Evolutionary conservation across 306 rosid genomes (phyloP).

Genomic region (Cajanus cajan): DNA sequence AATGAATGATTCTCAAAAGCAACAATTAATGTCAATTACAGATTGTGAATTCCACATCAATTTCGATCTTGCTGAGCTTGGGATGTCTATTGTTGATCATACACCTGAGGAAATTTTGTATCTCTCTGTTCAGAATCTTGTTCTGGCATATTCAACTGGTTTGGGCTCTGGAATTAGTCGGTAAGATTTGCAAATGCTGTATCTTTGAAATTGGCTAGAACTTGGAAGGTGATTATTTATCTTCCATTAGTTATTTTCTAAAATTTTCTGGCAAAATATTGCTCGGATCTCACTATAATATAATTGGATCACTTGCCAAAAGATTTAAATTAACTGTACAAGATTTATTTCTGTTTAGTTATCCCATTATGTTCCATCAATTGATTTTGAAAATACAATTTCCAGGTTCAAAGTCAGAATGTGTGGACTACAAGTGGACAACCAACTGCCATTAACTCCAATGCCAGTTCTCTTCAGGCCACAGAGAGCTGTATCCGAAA

Average conservation of each 20-base stretch:
- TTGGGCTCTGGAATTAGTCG: slow-evolving; percentile 90
- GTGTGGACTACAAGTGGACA: slow-evolving; percentile 87
- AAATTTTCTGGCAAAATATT: neutral
- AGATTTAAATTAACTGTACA: slow-evolving; percentile 21
- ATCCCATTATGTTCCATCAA: neutral
- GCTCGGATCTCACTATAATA: neutral
- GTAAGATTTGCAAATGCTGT: slow-evolving; percentile 45
- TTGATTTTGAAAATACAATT: slow-evolving; percentile 29
- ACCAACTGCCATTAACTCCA: slow-evolving; percentile 92
- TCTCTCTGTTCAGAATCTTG: slow-evolving; percentile 82
- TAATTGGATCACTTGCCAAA: slow-evolving; percentile 4
- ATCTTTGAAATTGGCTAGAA: slow-evolving; percentile 7
- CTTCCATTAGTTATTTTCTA: slow-evolving; percentile 21
- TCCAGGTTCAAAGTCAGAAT: slow-evolving; percentile 87
- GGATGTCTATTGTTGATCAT: slow-evolving; percentile 83
- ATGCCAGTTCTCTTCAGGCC: slow-evolving; percentile 97
- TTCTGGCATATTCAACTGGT: slow-evolving; percentile 83
- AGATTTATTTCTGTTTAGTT: neutral
- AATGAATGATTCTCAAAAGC: slow-evolving; percentile 45
- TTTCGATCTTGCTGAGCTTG: slow-evolving; percentile 86
- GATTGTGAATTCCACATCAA: slow-evolving; percentile 78
- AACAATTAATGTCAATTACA: slow-evolving; percentile 47
- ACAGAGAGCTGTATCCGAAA: slow-evolving; percentile 70
- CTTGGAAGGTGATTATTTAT: slow-evolving; percentile 12
- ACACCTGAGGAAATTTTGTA: slow-evolving; percentile 91